These are phyloP conservation scores for Epichloe sibirici DNA, from an alignment of 2,329 filamentous ascomycete genomes.

Conservation along the genomic window DNA sequence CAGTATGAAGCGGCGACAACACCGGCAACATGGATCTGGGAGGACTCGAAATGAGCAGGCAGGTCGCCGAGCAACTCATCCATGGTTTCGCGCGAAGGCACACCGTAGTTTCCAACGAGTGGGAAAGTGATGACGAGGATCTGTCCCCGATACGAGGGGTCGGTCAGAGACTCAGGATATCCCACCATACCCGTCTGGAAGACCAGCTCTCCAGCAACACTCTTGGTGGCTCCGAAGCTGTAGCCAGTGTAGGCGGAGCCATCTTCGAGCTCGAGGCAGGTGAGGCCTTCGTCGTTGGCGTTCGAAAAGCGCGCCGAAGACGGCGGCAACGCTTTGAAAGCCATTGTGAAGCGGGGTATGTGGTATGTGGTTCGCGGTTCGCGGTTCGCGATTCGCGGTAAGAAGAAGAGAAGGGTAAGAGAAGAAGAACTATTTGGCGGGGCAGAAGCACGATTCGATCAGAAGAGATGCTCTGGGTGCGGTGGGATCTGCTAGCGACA, in stretches of 20 bases:
- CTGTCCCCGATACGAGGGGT: conserved; percentile 81
- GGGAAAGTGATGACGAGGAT: conserved; percentile 96
- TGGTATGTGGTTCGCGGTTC: not conserved
- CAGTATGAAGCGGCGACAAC: conserved; percentile 85
- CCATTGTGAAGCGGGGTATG: conserved; percentile 16
- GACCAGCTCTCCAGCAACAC: conserved; percentile 89
- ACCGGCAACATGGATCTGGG: conserved; percentile 85
- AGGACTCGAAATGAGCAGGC: conserved; percentile 86
- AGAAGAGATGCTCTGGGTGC: conserved; percentile 10
- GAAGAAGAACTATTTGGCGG: conserved; percentile 11
- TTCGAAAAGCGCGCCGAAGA: conserved; percentile 48
- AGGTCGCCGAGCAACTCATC: conserved; percentile 78
- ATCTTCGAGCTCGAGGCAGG: conserved; percentile 88
- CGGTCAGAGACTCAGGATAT: conserved; percentile 87
- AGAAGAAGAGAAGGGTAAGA: not conserved
- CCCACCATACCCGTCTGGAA: conserved; percentile 99
- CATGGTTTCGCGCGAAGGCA: conserved; percentile 73
- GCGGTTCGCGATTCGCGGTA: not conserved
- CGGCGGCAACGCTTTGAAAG: conserved; percentile 32
- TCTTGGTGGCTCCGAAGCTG: conserved; percentile 93
- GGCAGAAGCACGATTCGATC: conserved; percentile 15
- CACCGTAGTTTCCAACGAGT: conserved; percentile 87
- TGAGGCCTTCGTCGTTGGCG: conserved; percentile 44
- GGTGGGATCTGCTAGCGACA: conserved; percentile 20
- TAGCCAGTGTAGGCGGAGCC: conserved; percentile 84